Evolutionary conservation across 169 alveolate genomes (phyloP), one percentile per base, ranked within the genome.

Genomic region (Cyclospora cayetanensis): DNA sequence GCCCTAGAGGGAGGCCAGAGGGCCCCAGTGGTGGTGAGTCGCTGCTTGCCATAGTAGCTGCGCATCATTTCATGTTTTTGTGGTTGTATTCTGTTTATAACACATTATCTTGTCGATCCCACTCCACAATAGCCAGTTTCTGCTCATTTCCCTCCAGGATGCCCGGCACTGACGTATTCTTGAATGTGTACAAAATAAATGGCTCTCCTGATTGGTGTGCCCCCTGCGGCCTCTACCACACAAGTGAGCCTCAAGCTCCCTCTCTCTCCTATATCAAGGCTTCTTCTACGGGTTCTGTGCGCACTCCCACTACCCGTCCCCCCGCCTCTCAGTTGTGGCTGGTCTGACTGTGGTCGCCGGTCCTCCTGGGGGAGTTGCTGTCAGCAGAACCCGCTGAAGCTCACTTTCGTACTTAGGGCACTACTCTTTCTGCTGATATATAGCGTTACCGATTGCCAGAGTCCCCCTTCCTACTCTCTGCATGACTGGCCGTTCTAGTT

Each of bases 151-250:
- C n/a, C 79, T 0, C 1, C 79, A 27, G 18, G 50, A 66, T 66
- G 79, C 22, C 20, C 25, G 46, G 79, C 34, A 41, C 4, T 31
- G 79, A 66, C 4, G 79, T 66, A 46, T 66, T 31, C 46, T 31
- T 66, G 79, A 66, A 66, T 31, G 29, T 66, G n/a, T 66, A 66
- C 79, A 66, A 34, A n/a, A 27, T 66, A 9, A 22, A 66, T 25
- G 79, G 79, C 39, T 66, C 43, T 11, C 79, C 79, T 20, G 79
- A 66, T 9, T 66, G 39, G 41, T 66, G 79, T 29, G 39, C 79
- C 79, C 79, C 79, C 22, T 66, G 79, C 43, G 79, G 79, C 29
- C 79, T 66, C 25, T 66, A 66, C 79, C 79, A 66, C 46, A 66
- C 79, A 25, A 66, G 79, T 66, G 22, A 66, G 79, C 22, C 20